These are phyloP conservation scores for Brettanomyces bruxellensis DNA, from an alignment of 805 yeast species.

Conservation along the genomic window DNA sequence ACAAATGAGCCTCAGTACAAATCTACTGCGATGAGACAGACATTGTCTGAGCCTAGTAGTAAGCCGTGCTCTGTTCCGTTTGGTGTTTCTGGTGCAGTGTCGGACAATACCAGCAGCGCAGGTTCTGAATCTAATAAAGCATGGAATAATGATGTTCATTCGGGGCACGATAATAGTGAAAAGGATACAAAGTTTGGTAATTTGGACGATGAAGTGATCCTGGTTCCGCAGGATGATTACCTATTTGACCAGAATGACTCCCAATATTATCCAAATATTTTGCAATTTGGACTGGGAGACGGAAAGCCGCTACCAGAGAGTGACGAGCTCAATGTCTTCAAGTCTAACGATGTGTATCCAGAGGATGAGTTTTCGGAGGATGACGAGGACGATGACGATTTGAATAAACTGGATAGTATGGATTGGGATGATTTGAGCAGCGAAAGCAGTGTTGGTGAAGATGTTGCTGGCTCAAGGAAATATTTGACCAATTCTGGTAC, in stretches of 20 bases:
- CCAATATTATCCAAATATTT: slow-evolving; percentile 18
- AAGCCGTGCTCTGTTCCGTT: slow-evolving; percentile 1
- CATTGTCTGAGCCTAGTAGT: slow-evolving; percentile 16
- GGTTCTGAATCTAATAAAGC: not conserved
- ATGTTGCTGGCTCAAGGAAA: slow-evolving; percentile 5
- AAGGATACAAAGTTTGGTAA: not conserved
- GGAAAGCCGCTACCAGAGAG: slow-evolving; percentile 23
- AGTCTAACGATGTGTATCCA: slow-evolving; percentile 22
- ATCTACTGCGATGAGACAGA: slow-evolving; percentile 1
- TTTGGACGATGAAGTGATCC: slow-evolving; percentile 17
- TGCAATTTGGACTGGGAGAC: slow-evolving; percentile 18
- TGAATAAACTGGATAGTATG: slow-evolving; percentile 21
- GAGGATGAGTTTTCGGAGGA: slow-evolving; percentile 25
- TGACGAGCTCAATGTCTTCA: slow-evolving; percentile 24
- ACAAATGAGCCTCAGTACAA: slow-evolving; percentile 20
- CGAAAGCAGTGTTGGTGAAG: slow-evolving; percentile 18
- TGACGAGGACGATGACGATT: slow-evolving; percentile 22
- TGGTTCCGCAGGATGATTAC: slow-evolving; percentile 24
- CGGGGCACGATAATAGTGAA: slow-evolving; percentile 2
- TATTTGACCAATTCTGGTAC: not conserved
- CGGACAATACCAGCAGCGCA: not conserved
- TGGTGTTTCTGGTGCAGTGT: slow-evolving; percentile 8
- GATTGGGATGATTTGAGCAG: slow-evolving; percentile 21
- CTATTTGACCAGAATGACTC: slow-evolving; percentile 17
- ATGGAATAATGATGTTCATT: not conserved